Percentiles rank a stretch among this genome's conserved stretches.
Conservation (phyloP, 148 eudicot species). For the Hydrangea macrophylla region DNA sequence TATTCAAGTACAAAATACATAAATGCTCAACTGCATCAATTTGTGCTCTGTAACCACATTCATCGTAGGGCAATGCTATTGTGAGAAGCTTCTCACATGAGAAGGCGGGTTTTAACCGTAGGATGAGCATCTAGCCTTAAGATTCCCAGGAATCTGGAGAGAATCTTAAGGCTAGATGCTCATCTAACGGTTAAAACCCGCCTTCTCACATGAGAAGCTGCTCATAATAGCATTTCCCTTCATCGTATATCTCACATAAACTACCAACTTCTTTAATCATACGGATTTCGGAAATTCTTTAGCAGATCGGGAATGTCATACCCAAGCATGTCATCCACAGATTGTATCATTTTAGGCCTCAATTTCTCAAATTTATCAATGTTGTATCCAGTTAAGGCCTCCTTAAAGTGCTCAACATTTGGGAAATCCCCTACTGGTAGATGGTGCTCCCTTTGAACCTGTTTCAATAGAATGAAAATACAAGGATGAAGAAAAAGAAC, state of each 20-base stretch:
- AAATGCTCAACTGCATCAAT: too few relatives aligned
- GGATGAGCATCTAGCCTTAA: too few relatives aligned
- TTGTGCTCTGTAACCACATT: too few relatives aligned
- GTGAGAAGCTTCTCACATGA: too few relatives aligned
- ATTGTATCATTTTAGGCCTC: slow-evolving; percentile 66
- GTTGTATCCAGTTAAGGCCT: slow-evolving; percentile 59
- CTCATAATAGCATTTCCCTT: too few relatives aligned
- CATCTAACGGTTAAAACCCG: too few relatives aligned
- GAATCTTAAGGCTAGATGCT: too few relatives aligned
- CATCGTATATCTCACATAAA: neutral
- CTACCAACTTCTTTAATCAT: slow-evolving; percentile 32
- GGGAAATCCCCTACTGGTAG: slow-evolving; percentile 82
- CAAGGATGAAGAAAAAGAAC: neutral
- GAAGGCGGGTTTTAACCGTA: too few relatives aligned
- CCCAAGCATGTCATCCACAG: slow-evolving; percentile 79
- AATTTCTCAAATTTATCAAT: slow-evolving; percentile 70
- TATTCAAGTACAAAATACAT: too few relatives aligned
- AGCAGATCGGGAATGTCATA: slow-evolving; percentile 84
- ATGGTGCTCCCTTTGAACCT: slow-evolving; percentile 82
- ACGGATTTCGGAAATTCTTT: slow-evolving; percentile 71
- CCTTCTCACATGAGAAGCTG: too few relatives aligned
- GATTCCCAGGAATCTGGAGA: too few relatives aligned
- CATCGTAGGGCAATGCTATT: too few relatives aligned
- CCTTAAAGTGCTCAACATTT: slow-evolving; percentile 58
- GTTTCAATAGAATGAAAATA: neutral